Evolutionary conservation across 495 filamentous ascomycete genomes (phyloP), one percentile per base, ranked within the genome.

Genomic region (Platismatia glauca): DNA sequence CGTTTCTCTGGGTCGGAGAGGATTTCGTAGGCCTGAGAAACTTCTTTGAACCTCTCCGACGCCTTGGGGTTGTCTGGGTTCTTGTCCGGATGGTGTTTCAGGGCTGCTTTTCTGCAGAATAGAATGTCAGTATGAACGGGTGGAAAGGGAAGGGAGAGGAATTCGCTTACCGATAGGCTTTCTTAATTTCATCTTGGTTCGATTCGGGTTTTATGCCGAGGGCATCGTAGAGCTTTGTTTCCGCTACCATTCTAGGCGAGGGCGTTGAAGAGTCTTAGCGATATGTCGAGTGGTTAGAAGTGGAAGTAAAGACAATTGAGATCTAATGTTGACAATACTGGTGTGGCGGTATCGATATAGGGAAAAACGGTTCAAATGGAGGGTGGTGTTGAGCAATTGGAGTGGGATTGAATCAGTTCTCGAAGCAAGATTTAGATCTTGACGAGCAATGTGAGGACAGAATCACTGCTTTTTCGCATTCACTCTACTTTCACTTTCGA

Each of bases 41-140:
- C 85, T 68, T 97, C 93, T 79, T 93, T 93, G 76, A 98, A 98
- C 69, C 89, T 95, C 66, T 97, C 93, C 59, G 84, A 77, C 29
- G 91, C 88, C 22, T 81, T 71, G 22, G 91, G 86, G 67, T 94
- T 89, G 74, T 95, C 87, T 72, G 91, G 93, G 78, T 97, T 97
- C 80, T 97, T 97, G 75, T 98, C 94, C 0, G 94, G 94, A 71
- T 98, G 94, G 71, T 84, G 86, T 78, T 96, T 97, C 71, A 98
- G 76, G 52, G 94, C 95, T 43, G 83, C 81, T 79, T 94, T 95
- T 65, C 90, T 91, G 66, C 60, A 24, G 12, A 13, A 3, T 2
- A 31, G 13, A 9, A 7, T 38, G 58, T 57, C 29, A 58, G 63
- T 33, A 31, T 29, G 15, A 13, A 37, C 8, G 13, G 20, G 31